Evolutionary conservation across 2,329 filamentous ascomycete genomes (phyloP).

Genomic region (Nemania diffusa): DNA sequence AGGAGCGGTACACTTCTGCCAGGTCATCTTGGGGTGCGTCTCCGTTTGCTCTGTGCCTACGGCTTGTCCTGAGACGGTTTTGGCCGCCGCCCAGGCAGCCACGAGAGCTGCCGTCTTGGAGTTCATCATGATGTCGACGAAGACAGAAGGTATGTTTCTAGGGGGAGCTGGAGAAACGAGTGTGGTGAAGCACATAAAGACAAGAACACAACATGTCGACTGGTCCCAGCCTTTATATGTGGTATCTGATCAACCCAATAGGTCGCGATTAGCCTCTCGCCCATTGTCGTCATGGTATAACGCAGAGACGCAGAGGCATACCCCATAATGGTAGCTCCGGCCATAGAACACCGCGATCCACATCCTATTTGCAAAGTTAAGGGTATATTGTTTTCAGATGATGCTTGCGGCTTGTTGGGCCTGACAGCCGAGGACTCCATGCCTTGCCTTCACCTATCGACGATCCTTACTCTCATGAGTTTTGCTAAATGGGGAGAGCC

Average conservation of each 20-base stretch:
- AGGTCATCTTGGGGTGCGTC: slow-evolving; percentile 58
- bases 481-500: slow-evolving; percentile 24
- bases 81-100: slow-evolving; percentile 51
- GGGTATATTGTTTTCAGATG: slow-evolving; percentile 36
- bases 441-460: slow-evolving; percentile 22
- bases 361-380: slow-evolving; percentile 29
- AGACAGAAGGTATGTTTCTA: slow-evolving; percentile 7
- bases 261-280: slow-evolving; percentile 3
- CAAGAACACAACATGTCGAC: slow-evolving; percentile 13
- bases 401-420: slow-evolving; percentile 35
- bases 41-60: slow-evolving; percentile 54
- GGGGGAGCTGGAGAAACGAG: slow-evolving; percentile 15
- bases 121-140: slow-evolving; percentile 38
- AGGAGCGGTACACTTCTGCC: slow-evolving; percentile 56
- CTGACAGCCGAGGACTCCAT: slow-evolving; percentile 33
- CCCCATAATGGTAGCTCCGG: slow-evolving; percentile 30
- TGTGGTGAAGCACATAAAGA: slow-evolving; percentile 20
- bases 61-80: slow-evolving; percentile 52
- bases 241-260: neutral
- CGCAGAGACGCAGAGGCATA: neutral
- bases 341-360: slow-evolving; percentile 29
- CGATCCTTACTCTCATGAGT: slow-evolving; percentile 33
- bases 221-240: slow-evolving; percentile 32
- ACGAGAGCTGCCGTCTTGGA: slow-evolving; percentile 46
- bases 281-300: slow-evolving; percentile 12